Percentiles rank a stretch among this genome's conserved stretches.
phyloP scores from a whole-genome alignment of 129 eudicot genomes.

The Logfia minima region DNA sequence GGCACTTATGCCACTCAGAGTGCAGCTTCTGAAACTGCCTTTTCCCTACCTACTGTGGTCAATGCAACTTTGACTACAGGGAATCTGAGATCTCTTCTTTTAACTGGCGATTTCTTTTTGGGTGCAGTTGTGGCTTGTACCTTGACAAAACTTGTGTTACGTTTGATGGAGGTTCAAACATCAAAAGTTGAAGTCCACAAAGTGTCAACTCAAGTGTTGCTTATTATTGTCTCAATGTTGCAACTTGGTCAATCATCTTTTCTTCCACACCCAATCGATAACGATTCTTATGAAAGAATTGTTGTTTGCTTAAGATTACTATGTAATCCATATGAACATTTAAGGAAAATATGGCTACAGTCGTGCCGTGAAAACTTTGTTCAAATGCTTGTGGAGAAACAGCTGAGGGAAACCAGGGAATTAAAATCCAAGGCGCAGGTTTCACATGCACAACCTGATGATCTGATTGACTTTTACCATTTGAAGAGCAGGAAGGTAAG shows the following conservation, averaged over 20 bases:
- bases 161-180: constrained; percentile 85
- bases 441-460: constrained; percentile 93
- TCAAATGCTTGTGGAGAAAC: constrained; percentile 96
- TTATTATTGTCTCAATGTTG: constrained; percentile 72
- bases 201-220: constrained; percentile 55
- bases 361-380: constrained; percentile 94
- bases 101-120: constrained; percentile 90
- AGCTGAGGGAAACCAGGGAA: constrained; percentile 84
- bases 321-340: constrained; percentile 62
- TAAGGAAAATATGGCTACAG: constrained; percentile 81
- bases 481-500: constrained; percentile 92
- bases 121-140: constrained; percentile 96
- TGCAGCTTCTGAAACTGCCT: constrained; percentile 89
- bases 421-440: constrained; percentile 84
- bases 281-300: constrained; percentile 79
- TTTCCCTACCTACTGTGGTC: constrained; percentile 78
- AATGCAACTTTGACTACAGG: constrained; percentile 71
- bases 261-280: constrained; percentile 96
- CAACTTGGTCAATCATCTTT: constrained; percentile 88
- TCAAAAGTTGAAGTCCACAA: constrained; percentile 74
- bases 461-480: constrained; percentile 94
- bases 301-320: constrained; percentile 75
- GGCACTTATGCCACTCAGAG: constrained; percentile 97
- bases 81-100: constrained; percentile 83
- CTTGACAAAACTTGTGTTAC: constrained; percentile 77